A percentile compares a stretch with the other conserved stretches of the same genome.
phyloP scores from a whole-genome alignment of 225 moss, liverwort and hornwort species.

The Physcomitrellopsis africana region DNA sequence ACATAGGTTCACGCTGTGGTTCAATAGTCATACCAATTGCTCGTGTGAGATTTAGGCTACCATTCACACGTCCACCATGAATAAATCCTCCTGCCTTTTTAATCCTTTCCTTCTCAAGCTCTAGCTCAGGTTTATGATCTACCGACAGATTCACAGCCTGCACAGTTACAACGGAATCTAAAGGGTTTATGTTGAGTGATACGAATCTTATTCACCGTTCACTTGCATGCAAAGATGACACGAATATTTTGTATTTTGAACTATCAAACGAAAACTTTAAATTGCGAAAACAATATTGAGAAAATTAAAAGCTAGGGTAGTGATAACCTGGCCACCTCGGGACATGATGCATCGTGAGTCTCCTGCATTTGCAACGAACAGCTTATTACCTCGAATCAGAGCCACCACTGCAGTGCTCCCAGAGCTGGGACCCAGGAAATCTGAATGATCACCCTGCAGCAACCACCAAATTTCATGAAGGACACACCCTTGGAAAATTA shows the following conservation, averaged over 20 bases:
- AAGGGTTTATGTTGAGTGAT: constrained; percentile 2
- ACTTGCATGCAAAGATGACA: not conserved
- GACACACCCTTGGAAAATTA: constrained; percentile 29
- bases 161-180: constrained; percentile 20
- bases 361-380: constrained; percentile 68
- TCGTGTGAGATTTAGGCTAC: constrained; percentile 65
- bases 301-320: constrained; percentile 8
- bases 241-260: not conserved
- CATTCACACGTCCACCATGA: constrained; percentile 61
- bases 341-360: constrained; percentile 71
- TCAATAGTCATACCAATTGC: constrained; percentile 58
- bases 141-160: constrained; percentile 59
- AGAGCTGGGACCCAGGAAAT: constrained; percentile 51
- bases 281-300: not conserved
- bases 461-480: constrained; percentile 59
- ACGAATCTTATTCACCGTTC: constrained; percentile 8
- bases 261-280: not conserved
- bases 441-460: constrained; percentile 61
- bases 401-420: constrained; percentile 73
- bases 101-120: constrained; percentile 51
- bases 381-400: constrained; percentile 46
- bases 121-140: constrained; percentile 68
- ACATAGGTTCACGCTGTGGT: not conserved
- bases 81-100: constrained; percentile 49
- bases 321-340: constrained; percentile 55